Base-by-base conservation (phyloP, 2,329 filamentous ascomycete genomes). In the Herpotrichia juniperi region DNA sequence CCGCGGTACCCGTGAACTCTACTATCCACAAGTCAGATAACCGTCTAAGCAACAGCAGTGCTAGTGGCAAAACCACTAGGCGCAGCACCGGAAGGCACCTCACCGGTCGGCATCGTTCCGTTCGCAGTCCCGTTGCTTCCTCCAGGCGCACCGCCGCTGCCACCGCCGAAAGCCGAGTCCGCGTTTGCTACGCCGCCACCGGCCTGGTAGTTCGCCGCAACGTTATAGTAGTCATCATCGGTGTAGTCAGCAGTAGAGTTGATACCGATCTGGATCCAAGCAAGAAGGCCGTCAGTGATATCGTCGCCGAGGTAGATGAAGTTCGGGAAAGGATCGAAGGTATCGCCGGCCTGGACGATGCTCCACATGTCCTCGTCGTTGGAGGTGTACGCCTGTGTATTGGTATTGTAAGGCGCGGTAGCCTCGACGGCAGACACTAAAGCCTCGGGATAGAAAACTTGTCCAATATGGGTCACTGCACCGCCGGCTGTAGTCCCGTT, bases 361-460 rank as follows among this genome's bases (percentile, higher is more conserved):
- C 55, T 71, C 71, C 37, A 50, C 51, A 60, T 57, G 47, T 71
- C 67, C 12, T 68, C 59, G 19, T 57, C 58, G 46, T 67, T 66
- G 14, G 52, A 48, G 7, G 57, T 59, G 12, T 56, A 42, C 2
- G 51, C 42, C 24, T 59, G 52, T 0, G 50, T 62, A 53, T 78
- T 79, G 24, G 66, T 65, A 53, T 62, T 74, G 51, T 79, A 78
- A 0, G 74, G 75, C 2, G 63, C 59, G 3, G 63, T 67, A 6
- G 61, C 59, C 51, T 78, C 75, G 49, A 79, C 64, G 4, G 66
- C 63, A 37, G 71, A 57, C 26, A 74, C 64, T 32, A 77, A 66
- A 4, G 65, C 48, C 50, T 79, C 68, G 52, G 73, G 72, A 57
- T 83, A 87, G 78, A 84, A 87, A 1, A 79, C 57, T 60, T 78